Conservation (phyloP, 2,329 filamentous ascomycete genomes). For the Penicillium sp. region DNA sequence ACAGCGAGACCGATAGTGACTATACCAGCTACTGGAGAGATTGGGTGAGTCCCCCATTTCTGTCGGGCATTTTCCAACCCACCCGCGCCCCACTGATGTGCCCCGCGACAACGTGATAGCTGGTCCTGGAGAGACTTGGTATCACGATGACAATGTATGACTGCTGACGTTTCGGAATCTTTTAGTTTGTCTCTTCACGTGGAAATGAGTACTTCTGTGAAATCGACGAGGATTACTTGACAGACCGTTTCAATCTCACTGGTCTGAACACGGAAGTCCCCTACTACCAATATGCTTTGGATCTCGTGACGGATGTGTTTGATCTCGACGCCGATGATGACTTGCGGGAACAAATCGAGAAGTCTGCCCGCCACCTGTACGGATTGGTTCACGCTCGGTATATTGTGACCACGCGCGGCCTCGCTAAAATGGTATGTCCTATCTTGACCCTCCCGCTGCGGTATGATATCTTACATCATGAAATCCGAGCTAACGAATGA, state of each 20-base stretch:
- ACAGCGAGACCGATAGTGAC: conserved; percentile 96
- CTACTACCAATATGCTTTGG: conserved; percentile 98
- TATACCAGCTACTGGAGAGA: conserved; percentile 99
- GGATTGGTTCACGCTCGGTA: conserved; percentile 95
- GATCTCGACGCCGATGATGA: conserved; percentile 98
- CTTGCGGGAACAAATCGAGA: conserved; percentile 97
- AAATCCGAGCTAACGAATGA: conserved; percentile 11
- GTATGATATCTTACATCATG: no score
- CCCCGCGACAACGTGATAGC: conserved; percentile 8
- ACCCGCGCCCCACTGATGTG: background rate
- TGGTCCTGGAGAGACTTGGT: background rate
- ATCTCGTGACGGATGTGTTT: conserved; percentile 97
- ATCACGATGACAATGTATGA: conserved; percentile 3
- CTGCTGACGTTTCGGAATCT: conserved; percentile 12
- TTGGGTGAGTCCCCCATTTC: conserved; percentile 73
- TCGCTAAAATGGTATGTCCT: conserved; percentile 86
- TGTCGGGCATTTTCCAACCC: conserved; percentile 10
- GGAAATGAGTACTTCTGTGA: conserved; percentile 99
- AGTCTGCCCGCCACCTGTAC: conserved; percentile 93
- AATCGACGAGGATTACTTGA: conserved; percentile 98
- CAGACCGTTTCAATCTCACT: conserved; percentile 96
- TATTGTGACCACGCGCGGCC: conserved; percentile 90
- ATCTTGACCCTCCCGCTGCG: background rate
- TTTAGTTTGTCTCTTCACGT: conserved; percentile 94
- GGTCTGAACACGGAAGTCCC: conserved; percentile 96